A percentile compares a stretch with the other conserved stretches of the same genome.
Conservation (phyloP, 2,329 filamentous ascomycete genomes). For the Aotearoamyces nothofagi region DNA sequence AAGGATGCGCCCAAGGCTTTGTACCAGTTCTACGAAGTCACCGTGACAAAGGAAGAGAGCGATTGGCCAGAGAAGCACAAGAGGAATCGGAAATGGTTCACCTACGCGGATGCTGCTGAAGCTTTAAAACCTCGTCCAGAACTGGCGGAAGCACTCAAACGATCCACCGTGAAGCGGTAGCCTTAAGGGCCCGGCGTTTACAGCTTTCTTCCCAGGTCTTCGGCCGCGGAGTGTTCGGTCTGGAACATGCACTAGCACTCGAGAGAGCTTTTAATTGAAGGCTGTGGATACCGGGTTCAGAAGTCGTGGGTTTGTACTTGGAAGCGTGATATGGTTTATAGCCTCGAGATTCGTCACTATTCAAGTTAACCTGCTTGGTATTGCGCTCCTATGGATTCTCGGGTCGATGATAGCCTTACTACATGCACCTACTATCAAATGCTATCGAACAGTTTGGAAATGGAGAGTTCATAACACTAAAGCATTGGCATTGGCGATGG, state of each 20-base stretch:
- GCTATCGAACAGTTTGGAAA: too few relatives aligned
- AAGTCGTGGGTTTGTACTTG: too few relatives aligned
- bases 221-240: neutral
- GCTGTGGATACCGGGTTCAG: neutral
- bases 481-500: too few relatives aligned
- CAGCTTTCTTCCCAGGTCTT: neutral
- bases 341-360: too few relatives aligned
- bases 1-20: constrained; percentile 45
- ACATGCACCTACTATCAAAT: too few relatives aligned
- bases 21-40: constrained; percentile 76
- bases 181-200: constrained; percentile 21
- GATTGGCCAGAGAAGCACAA: constrained; percentile 94
- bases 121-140: constrained; percentile 68
- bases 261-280: neutral
- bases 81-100: constrained; percentile 80
- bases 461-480: too few relatives aligned
- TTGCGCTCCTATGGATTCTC: too few relatives aligned
- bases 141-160: constrained; percentile 72
- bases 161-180: constrained; percentile 31
- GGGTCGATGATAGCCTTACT: too few relatives aligned
- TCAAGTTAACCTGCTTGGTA: too few relatives aligned
- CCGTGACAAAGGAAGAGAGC: constrained; percentile 69
- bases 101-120: constrained; percentile 66
- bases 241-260: too few relatives aligned
- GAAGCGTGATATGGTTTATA: too few relatives aligned